These are phyloP conservation scores for Penicillium argentinense DNA, from an alignment of 495 filamentous ascomycete species.

Conservation along the genomic window DNA sequence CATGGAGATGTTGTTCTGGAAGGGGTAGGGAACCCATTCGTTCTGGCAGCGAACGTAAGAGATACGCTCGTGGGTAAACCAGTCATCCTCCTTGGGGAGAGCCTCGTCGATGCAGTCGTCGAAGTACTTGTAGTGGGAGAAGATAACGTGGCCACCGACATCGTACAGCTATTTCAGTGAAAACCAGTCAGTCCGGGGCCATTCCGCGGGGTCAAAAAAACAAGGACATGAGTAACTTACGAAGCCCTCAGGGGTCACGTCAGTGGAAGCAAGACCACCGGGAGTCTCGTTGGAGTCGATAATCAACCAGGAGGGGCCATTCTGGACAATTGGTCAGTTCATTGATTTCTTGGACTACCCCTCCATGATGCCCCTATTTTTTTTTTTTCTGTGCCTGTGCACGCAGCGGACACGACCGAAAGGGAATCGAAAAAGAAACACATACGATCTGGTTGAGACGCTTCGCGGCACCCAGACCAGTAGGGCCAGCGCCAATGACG, in stretches of 20 bases:
- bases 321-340: slow-evolving; percentile 48
- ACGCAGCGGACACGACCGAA: background rate
- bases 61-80: slow-evolving; percentile 97
- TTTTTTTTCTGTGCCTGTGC: slow-evolving; percentile 17
- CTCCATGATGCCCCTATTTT: slow-evolving; percentile 16
- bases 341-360: slow-evolving; percentile 18
- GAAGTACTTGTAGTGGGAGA: slow-evolving; percentile 99
- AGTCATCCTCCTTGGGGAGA: slow-evolving; percentile 88
- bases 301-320: slow-evolving; percentile 93
- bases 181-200: background rate
- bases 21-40: slow-evolving; percentile 97
- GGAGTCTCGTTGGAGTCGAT: slow-evolving; percentile 90
- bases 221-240: slow-evolving; percentile 57
- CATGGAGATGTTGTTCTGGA: slow-evolving; percentile 99
- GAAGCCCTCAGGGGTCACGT: slow-evolving; percentile 94
- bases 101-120: slow-evolving; percentile 98
- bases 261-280: slow-evolving; percentile 95
- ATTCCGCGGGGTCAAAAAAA: background rate
- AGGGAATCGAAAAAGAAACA: slow-evolving; percentile 23
- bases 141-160: slow-evolving; percentile 99
- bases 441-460: slow-evolving; percentile 92
- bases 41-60: slow-evolving; percentile 97
- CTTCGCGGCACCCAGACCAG: slow-evolving; percentile 95
- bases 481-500: slow-evolving; percentile 97
- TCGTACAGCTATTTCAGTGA: slow-evolving; percentile 78